Conservation (phyloP, 2,329 filamentous ascomycete genomes). For the Diaporthe vaccinii region DNA sequence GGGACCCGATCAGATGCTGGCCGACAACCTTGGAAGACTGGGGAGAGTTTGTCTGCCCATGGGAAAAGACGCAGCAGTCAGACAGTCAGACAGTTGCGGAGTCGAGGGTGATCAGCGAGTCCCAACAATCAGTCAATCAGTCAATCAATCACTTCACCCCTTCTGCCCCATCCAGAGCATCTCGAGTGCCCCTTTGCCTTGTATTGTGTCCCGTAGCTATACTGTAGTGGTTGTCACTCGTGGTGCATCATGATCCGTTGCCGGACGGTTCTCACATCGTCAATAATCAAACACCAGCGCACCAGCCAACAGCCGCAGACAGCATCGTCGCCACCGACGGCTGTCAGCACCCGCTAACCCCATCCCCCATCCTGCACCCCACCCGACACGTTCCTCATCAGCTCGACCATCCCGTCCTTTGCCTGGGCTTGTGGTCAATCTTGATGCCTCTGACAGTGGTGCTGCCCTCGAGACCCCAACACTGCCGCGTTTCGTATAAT, state of each 20-base stretch:
- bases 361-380: not conserved
- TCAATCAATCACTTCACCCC: not conserved
- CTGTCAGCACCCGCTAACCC: constrained; percentile 2
- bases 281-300: not conserved
- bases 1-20: constrained; percentile 21
- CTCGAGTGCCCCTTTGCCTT: not conserved
- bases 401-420: not conserved
- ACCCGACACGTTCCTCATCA: not conserved
- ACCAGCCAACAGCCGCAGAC: not conserved
- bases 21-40: not conserved
- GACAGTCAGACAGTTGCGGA: not conserved
- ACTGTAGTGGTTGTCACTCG: not conserved
- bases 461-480: not conserved
- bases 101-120: not conserved
- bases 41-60: not conserved
- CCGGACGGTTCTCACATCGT: not conserved
- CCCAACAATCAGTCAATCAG: constrained; percentile 4
- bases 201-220: not conserved
- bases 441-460: not conserved
- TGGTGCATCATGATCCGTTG: not conserved
- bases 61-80: not conserved
- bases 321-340: not conserved
- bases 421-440: not conserved
- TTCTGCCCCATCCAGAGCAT: not conserved
- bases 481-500: constrained; percentile 12